Percentiles rank a stretch among this genome's conserved stretches.
Evolutionary conservation across 192 early-diverging fungal genomes (phyloP).

Genomic region (Entomortierella lignicola): DNA sequence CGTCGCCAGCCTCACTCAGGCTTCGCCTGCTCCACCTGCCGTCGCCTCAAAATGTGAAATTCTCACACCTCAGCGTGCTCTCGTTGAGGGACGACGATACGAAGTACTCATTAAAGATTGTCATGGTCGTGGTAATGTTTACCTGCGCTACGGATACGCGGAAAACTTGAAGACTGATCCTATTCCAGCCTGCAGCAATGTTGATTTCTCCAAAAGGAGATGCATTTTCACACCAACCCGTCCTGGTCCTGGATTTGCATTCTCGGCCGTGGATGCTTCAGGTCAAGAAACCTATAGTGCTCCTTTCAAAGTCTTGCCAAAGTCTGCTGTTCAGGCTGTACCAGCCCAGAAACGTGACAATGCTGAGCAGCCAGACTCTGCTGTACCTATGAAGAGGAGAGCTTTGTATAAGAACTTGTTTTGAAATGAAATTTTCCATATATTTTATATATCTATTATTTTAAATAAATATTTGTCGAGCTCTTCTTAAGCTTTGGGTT

Average conservation of each 20-base stretch:
- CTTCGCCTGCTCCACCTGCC: background rate
- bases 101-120: background rate
- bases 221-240: slow-evolving; percentile 19
- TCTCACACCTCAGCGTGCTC: background rate
- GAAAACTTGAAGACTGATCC: background rate
- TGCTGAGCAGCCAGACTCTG: background rate
- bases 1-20: background rate
- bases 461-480: no score
- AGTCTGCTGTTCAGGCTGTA: background rate
- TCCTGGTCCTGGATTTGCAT: background rate
- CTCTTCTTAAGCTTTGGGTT: no score
- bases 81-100: background rate
- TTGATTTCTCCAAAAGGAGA: background rate
- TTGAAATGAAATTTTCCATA: background rate
- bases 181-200: background rate
- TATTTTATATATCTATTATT: no score
- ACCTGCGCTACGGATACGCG: background rate
- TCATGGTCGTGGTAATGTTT: background rate
- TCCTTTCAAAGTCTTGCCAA: slow-evolving; percentile 8
- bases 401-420: background rate
- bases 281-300: slow-evolving; percentile 6
- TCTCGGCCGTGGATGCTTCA: slow-evolving; percentile 3
- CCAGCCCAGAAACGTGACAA: background rate
- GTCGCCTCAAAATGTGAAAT: background rate
- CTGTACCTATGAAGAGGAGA: background rate